Conservation (phyloP, 352 stramenopile genomes). For the Pythium aristosporum region DNA sequence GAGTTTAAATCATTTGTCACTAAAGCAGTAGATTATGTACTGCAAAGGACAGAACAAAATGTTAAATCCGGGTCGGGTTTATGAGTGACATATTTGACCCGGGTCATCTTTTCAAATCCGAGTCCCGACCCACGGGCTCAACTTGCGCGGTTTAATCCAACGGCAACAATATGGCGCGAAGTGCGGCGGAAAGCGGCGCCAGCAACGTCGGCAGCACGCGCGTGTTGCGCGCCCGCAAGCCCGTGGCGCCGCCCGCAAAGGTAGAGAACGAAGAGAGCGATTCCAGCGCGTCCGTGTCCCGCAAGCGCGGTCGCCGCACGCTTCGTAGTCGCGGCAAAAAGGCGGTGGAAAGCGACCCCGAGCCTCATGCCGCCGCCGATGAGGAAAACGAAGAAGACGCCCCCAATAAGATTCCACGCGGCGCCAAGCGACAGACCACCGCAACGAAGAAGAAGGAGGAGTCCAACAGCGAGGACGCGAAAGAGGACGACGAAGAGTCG, state of each 20-base stretch:
- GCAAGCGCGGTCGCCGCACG: slow-evolving; percentile 12
- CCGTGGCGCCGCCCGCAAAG: not conserved
- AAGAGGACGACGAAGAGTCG: slow-evolving; percentile 36
- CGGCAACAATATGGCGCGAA: slow-evolving; percentile 4
- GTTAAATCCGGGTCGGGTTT: not conserved
- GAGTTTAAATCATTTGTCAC: not conserved
- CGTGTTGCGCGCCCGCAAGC: slow-evolving; percentile 10
- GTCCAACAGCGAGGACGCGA: not conserved
- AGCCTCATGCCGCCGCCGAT: not conserved
- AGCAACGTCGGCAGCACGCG: slow-evolving; percentile 6
- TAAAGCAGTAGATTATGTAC: not conserved
- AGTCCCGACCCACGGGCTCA: not conserved
- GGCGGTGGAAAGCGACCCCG: not conserved
- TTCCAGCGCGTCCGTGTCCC: not conserved
- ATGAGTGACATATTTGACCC: not conserved
- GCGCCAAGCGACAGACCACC: not conserved
- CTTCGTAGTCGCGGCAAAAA: slow-evolving; percentile 9
- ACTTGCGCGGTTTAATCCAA: not conserved
- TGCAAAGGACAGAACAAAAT: not conserved
- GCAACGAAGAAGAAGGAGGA: not conserved
- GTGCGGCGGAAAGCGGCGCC: slow-evolving; percentile 1
- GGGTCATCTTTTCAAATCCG: not conserved
- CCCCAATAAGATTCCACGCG: not conserved
- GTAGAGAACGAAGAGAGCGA: not conserved
- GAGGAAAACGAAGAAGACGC: not conserved